A percentile compares a stretch with the other conserved stretches of the same genome.
Conservation (phyloP, 768 basidiomycete species). For the Naematelia aurantialba region DNA sequence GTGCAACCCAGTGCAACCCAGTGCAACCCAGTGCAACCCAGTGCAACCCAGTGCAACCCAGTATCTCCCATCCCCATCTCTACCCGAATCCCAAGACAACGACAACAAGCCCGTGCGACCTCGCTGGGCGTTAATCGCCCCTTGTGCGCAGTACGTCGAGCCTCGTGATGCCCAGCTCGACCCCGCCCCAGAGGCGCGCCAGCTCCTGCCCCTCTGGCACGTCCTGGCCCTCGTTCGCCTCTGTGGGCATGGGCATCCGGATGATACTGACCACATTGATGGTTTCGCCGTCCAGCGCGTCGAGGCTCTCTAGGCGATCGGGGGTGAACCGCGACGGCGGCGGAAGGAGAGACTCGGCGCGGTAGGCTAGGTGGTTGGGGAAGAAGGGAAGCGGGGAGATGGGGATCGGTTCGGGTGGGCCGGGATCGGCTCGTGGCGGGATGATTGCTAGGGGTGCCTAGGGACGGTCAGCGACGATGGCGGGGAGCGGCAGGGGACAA, state of each 20-base stretch:
- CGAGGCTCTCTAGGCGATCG: constrained; percentile 12
- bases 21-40: too few relatives aligned
- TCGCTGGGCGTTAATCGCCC: too few relatives aligned
- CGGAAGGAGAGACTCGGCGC: constrained; percentile 23
- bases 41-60: too few relatives aligned
- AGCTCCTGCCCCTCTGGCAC: background rate
- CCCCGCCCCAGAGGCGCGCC: constrained; percentile 32
- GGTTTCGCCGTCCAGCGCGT: constrained; percentile 19
- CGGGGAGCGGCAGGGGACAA: background rate
- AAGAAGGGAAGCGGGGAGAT: constrained; percentile 31
- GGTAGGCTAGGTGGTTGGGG: constrained; percentile 40
- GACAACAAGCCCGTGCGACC: too few relatives aligned
- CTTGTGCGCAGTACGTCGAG: constrained; percentile 12
- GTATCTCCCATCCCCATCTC: too few relatives aligned
- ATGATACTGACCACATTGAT: constrained; percentile 35
- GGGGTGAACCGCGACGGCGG: constrained; percentile 19
- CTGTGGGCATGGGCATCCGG: constrained; percentile 25
- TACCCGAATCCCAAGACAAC: too few relatives aligned
- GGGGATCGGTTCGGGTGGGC: constrained; percentile 15
- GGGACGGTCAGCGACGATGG: background rate
- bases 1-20: too few relatives aligned
- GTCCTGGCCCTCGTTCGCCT: background rate
- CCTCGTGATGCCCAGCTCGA: constrained; percentile 31
- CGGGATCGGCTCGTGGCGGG: constrained; percentile 15
- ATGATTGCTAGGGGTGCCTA: constrained; percentile 33